phyloP scores from a whole-genome alignment of 2,329 filamentous ascomycete species.

The Biscogniauxia mediterranea region DNA sequence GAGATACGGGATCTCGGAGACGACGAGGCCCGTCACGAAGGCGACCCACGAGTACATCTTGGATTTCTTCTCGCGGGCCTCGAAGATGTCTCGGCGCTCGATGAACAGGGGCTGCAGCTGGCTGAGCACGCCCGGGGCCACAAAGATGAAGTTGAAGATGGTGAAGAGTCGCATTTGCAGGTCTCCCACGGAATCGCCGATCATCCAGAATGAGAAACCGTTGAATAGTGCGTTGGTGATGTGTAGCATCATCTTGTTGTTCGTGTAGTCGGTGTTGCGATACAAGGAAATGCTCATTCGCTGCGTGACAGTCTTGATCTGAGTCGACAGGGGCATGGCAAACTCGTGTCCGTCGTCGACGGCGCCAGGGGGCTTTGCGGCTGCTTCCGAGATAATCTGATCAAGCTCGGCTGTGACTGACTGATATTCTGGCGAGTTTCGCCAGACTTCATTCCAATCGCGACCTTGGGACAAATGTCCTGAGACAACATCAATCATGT shows the following conservation, averaged over 20 bases:
- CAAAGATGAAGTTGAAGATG: slow-evolving; percentile 74
- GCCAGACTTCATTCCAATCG: slow-evolving; percentile 65
- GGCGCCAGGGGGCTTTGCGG: slow-evolving; percentile 34
- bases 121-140: slow-evolving; percentile 72
- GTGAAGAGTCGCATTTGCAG: slow-evolving; percentile 73
- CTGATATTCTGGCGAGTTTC: slow-evolving; percentile 47
- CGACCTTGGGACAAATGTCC: slow-evolving; percentile 50
- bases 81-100: slow-evolving; percentile 63
- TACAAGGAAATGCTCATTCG: slow-evolving; percentile 63
- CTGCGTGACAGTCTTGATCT: slow-evolving; percentile 53
- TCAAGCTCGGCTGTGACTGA: slow-evolving; percentile 50
- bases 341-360: slow-evolving; percentile 58
- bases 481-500: slow-evolving; percentile 57
- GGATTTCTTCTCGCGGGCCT: slow-evolving; percentile 69
- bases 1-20: slow-evolving; percentile 70
- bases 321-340: slow-evolving; percentile 56
- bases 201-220: slow-evolving; percentile 67
- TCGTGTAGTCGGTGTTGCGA: slow-evolving; percentile 61
- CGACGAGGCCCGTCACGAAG: slow-evolving; percentile 62
- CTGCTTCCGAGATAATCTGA: slow-evolving; percentile 47
- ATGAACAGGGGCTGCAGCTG: slow-evolving; percentile 74
- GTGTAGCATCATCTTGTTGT: slow-evolving; percentile 62
- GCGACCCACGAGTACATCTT: slow-evolving; percentile 79
- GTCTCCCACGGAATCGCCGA: slow-evolving; percentile 56
- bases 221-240: slow-evolving; percentile 66